Evolutionary conservation across 495 filamentous ascomycete species (phyloP), one percentile per base, ranked within the genome.

Genomic region (Penicillium herquei): DNA sequence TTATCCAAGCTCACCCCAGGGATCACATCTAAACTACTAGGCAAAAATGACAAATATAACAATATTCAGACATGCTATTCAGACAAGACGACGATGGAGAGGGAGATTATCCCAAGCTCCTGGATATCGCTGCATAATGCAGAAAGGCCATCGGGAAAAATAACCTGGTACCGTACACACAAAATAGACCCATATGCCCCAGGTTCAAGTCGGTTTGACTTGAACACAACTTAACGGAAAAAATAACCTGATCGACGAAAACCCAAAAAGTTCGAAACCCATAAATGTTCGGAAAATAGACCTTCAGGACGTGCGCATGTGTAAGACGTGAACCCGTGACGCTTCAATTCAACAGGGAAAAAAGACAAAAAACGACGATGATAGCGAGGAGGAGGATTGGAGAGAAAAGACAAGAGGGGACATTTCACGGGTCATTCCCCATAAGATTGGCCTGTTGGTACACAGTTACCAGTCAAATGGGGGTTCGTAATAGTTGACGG

Each of bases 91-190:
- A 70, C 55, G 58, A 66, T 48, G 59, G 62, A 68, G 59, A 47
- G 59, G 65, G 59, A 57, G 59, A 68, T 58, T 61, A 42, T 59
- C 63, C 65, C 65, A 53, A 51, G 46, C 59, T 66, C 67, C 69
- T 55, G 67, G 69, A 69, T 70, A 71, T 71, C 69, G 65, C 69
- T 70, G 62, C 67, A 71, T 71, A 64, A 66, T 64, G 62, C 57
- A 60, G 59, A 64, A 67, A 61, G 58, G 53, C 58, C 60, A 65
- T 55, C 51, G 49, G n/a, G 14, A 64, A 46, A 42, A 39, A 61
- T 39, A 61, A 58, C 51, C 51, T 59, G 55, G 61, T 70, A 62
- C 61, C 56, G 54, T 63, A 66, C 63, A 66, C 47, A 56, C 51
- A 59, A 59, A 54, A 39, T 18, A 66, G 56, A 59, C 49, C 57